Evolutionary conservation across 169 alveolate genomes (phyloP), one percentile per base, ranked within the genome.

Genomic region (Theileria orientalis): DNA sequence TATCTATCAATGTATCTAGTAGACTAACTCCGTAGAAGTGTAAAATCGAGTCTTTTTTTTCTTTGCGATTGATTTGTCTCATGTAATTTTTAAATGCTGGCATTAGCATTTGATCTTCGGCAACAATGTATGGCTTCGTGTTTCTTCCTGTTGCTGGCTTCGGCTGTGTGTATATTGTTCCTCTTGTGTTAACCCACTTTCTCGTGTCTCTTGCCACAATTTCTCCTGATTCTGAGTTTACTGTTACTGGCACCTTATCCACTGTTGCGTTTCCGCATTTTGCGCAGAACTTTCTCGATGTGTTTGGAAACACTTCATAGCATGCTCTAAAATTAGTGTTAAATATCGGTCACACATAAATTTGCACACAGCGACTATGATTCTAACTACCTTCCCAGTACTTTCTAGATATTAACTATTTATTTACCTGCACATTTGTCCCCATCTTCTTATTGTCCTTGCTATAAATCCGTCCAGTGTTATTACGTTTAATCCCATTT

Each of bases 201-300:
- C 89, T 69, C 11, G 84, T 82, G 74, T 82, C 89, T 75, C 60
- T 82, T 35, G 71, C 89, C 21, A 63, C 40, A 27, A 82, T 75
- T 41, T 51, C 51, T 25, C 85, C 84, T 0, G 83, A 60, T 40
- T 82, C 76, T 13, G 78, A 40, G 63, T 72, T 75, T 19, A 82
- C 83, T 47, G 62, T 67, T 46, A 82, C 21, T 16, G 89, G 82
- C 52, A 82, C 85, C 14, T 82, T 30, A 56, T 82, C 89, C 16
- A 94, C 84, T 13, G 96, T 94, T 41, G 93, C 94, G 70, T 92
- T 90, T 6, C 98, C 98, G 69, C 98, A 94, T 35, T 92, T 91
- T 19, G 90, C 83, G 67, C 98, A 94, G 77, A 94, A 94, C 74
- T 83, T 60, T 35, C 87, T 69, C n/a, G 68, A 33, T 35, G 83